phyloP scores from a whole-genome alignment of 495 filamentous ascomycete genomes.

The Xylaria cubensis region DNA sequence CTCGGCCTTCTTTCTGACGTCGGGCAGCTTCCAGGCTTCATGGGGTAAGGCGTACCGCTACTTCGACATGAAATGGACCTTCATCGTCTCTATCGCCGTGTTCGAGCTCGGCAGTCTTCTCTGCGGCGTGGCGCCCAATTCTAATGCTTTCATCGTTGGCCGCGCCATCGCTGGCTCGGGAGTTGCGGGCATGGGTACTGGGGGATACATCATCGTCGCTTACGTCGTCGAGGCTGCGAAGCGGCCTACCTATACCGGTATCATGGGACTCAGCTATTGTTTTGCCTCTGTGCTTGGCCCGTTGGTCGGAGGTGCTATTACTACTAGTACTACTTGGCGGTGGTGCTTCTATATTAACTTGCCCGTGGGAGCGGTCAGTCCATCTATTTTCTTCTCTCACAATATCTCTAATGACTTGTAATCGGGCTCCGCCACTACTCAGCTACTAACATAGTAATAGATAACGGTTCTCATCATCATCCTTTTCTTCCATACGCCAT shows the following conservation, averaged over 20 bases:
- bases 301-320: constrained; percentile 66
- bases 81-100: constrained; percentile 40
- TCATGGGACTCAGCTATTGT: constrained; percentile 47
- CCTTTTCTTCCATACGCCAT: constrained; percentile 58
- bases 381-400: no score
- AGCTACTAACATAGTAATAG: neutral
- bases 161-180: neutral
- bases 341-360: constrained; percentile 71
- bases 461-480: constrained; percentile 58
- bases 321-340: constrained; percentile 65
- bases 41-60: constrained; percentile 43
- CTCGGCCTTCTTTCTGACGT: constrained; percentile 36
- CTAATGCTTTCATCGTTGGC: constrained; percentile 38
- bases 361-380: constrained; percentile 56
- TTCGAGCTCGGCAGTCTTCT: constrained; percentile 53
- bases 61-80: constrained; percentile 48
- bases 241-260: constrained; percentile 45
- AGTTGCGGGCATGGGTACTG: neutral
- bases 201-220: neutral
- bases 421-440: no score
- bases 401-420: no score
- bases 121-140: constrained; percentile 52
- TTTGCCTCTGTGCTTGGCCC: constrained; percentile 52
- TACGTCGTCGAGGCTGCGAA: constrained; percentile 25
- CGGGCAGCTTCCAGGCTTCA: constrained; percentile 29